phyloP scores from a whole-genome alignment of 2,329 filamentous ascomycete genomes.

The Lachnellula occidentalis region DNA sequence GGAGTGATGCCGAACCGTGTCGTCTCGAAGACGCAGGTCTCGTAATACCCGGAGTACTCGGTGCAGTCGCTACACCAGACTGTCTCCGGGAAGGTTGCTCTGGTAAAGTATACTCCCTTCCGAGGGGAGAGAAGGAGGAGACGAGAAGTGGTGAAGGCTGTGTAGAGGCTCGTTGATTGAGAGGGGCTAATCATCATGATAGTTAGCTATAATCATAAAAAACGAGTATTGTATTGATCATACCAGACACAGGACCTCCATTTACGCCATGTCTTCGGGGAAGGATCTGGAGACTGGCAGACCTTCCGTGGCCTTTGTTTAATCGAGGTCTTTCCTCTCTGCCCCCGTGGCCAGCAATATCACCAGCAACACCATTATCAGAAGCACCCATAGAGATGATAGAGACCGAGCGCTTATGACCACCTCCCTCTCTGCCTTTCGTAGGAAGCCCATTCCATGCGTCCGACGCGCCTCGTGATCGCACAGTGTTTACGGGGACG shows the following conservation, averaged over 20 bases:
- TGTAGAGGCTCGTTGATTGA: constrained; percentile 31
- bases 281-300: constrained; percentile 74
- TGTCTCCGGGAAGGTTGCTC: constrained; percentile 18
- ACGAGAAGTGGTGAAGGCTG: constrained; percentile 32
- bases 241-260: constrained; percentile 38
- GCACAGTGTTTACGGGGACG: constrained; percentile 36
- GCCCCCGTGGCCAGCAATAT: constrained; percentile 31
- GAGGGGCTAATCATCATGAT: constrained; percentile 19
- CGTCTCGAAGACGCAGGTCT: constrained; percentile 32
- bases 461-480: constrained; percentile 14
- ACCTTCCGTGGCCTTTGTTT: constrained; percentile 64
- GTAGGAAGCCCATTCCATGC: constrained; percentile 21
- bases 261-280: constrained; percentile 41
- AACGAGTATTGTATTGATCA: neutral
- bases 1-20: constrained; percentile 23
- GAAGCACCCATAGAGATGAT: constrained; percentile 71
- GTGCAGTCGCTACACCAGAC: constrained; percentile 30
- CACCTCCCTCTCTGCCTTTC: constrained; percentile 39
- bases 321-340: constrained; percentile 41
- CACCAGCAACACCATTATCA: constrained; percentile 28
- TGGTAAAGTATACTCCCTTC: constrained; percentile 21
- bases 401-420: constrained; percentile 71
- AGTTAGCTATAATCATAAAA: constrained; percentile 5
- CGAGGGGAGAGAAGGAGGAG: constrained; percentile 27
- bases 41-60: constrained; percentile 36